Conservation (phyloP, 139 green algal species). For the Diplosphaera chodatii region DNA sequence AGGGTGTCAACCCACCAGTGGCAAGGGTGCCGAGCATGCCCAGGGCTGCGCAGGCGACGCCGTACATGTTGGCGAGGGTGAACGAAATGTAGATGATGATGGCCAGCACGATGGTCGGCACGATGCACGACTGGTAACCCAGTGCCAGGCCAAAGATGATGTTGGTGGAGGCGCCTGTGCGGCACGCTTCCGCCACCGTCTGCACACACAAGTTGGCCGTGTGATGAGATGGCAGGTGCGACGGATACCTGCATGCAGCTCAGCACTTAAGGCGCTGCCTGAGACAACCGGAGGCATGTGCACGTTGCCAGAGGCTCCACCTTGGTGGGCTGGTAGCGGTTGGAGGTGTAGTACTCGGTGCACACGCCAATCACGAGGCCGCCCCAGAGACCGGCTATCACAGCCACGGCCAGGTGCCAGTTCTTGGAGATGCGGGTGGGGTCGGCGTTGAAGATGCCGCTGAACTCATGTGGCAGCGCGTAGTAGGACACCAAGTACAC, state of each 20-base stretch:
- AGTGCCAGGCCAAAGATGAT: constrained; percentile 86
- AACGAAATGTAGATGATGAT: constrained; percentile 27
- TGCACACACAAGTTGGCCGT: constrained; percentile 28
- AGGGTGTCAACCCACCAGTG: too few species aligned
- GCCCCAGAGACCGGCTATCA: constrained; percentile 87
- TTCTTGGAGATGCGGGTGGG: constrained; percentile 65
- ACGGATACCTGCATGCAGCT: too few species aligned
- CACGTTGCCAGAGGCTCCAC: constrained; percentile 3
- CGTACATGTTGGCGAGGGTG: constrained; percentile 55
- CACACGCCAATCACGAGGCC: constrained; percentile 91
- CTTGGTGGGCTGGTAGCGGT: constrained; percentile 68
- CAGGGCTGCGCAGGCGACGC: constrained; percentile 36
- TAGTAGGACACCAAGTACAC: constrained; percentile 21
- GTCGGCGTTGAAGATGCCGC: constrained; percentile 48
- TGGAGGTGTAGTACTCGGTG: constrained; percentile 98
- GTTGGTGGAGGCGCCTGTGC: constrained; percentile 92
- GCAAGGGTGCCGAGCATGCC: constrained; percentile 61
- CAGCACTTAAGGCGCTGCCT: too few species aligned
- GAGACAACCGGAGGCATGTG: too few species aligned
- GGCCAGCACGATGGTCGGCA: constrained; percentile 4
- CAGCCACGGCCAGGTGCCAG: constrained; percentile 93
- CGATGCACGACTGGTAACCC: constrained; percentile 25
- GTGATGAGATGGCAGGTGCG: too few species aligned
- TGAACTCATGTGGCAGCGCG: constrained; percentile 60
- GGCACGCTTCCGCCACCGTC: constrained; percentile 91